Evolutionary conservation across 805 yeast genomes (phyloP), one percentile per base, ranked within the genome.

Genomic region (Nakazawaea sp.): DNA sequence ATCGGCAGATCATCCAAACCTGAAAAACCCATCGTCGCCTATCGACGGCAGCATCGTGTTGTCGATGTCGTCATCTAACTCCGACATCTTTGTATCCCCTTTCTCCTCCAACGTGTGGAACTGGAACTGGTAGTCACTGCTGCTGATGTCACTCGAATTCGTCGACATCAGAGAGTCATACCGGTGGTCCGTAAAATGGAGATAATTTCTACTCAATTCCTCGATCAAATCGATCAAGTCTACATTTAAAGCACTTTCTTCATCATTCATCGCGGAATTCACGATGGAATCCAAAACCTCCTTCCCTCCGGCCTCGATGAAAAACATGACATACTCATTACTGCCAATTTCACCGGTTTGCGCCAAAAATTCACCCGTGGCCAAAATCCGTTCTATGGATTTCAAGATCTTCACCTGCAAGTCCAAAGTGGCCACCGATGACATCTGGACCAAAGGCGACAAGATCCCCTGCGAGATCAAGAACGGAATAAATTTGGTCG

Each of bases 1-100:
- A n/a, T n/a, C n/a, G n/a, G n/a, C n/a, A n/a, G n/a, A n/a, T 21
- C 34, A 23, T 11, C 39, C 39, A 31, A 40, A 35, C 17, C 29
- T 35, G 36, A 35, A 40, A 19, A 35, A 35, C 18, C 43, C 43
- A 35, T 40, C 28, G 18, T 35, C 36, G 18, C 39, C 39, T 16
- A 40, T 25, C n/a, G n/a, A 3, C 3, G 42, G 42, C 9, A 23
- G 35, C 30, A 39, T 18, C 4, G 33, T 30, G 9, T 18, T 17
- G 27, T 26, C 26, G 16, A 24, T 34, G 18, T 39, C 38, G 4
- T 24, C 32, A 26, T 8, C 13, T 4, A 4, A 4, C 27, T 12
- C 19, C n/a, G n/a, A n/a, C n/a, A n/a, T n/a, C 18, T 21, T 31
- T 5, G 6, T 4, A 5, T 34, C 38, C 16, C 19, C 30, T 17